Base-by-base conservation (phyloP, 176 grass and related monocot species). In the Triticum dicoccoides region DNA sequence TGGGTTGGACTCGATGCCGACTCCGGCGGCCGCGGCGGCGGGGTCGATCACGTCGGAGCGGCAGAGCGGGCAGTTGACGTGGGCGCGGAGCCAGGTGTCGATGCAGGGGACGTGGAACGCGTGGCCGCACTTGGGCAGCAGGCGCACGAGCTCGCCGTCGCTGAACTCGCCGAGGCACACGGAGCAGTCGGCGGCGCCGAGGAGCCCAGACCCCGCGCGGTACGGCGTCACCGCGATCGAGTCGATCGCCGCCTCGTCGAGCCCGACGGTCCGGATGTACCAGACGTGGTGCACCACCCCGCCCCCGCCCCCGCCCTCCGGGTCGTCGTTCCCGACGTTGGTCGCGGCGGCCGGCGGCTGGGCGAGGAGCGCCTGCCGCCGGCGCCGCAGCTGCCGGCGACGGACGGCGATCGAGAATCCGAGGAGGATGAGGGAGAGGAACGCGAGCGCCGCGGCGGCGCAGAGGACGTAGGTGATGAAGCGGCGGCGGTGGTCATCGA, bases 111-210 rank as follows among this genome's bases (percentile, higher is more conserved):
- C 81, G 59, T 95, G 93, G 81, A 95, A 95, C 38, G 84, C 91
- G 81, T 95, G 93, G 11, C 42, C 93, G 84, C 93, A 93, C 91
- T 86, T 92, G 59, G 93, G 93, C 13, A 95, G 89, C n/a, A 95
- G 81, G 73, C 94, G 94, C 73, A 95, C 63, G 62, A 89, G 84
- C 80, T 94, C 88, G 21, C 87, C 89, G 81, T 94, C 92, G 69
- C 52, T 32, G 89, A 96, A 96, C 82, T 98, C 91, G 49, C 88
- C 91, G 80, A 94, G 91, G 89, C 96, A 98, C 24, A 98, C 93
- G 54, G 93, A 89, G 82, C 96, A 96, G 79, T 98, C 93, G 17
- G 87, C 56, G 0, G 82, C 62, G 77, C 87, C 91, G 8, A 89
- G 84, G 47, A 90, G 27, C 20, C 84, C 84, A 1, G 77, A 23